Percentiles rank a stretch among this genome's conserved stretches.
These are phyloP conservation scores for Ceratocystis lukuohia DNA, from an alignment of 2,329 filamentous ascomycete genomes.

Conservation along the genomic window DNA sequence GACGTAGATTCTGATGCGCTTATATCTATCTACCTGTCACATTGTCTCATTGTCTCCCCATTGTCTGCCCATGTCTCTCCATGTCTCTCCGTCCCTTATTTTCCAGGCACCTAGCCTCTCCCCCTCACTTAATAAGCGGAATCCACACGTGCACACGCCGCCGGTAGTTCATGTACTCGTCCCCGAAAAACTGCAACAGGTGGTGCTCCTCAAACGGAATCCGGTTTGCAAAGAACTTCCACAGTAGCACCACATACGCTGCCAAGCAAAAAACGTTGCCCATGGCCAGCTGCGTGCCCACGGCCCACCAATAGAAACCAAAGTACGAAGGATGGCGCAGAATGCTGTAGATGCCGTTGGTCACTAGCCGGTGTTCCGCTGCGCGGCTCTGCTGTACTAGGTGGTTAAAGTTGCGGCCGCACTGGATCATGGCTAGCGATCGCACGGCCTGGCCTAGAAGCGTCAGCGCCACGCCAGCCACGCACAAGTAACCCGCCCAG, in stretches of 20 bases:
- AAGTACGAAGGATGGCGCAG: conserved; percentile 88
- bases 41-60: no score
- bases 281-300: conserved; percentile 85
- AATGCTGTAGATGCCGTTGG: conserved; percentile 59
- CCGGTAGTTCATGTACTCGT: conserved; percentile 65
- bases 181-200: conserved; percentile 68
- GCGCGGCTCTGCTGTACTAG: conserved; percentile 60
- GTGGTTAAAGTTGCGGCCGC: conserved; percentile 85
- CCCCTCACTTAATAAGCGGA: conserved; percentile 41
- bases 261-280: conserved; percentile 71
- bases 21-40: no score
- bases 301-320: conserved; percentile 95
- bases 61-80: neutral
- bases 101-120: neutral
- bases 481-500: neutral
- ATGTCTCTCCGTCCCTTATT: neutral
- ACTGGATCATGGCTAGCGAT: conserved; percentile 76
- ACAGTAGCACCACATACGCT: conserved; percentile 62
- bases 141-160: conserved; percentile 62
- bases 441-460: conserved; percentile 60
- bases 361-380: conserved; percentile 65
- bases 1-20: no score
- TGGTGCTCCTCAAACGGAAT: conserved; percentile 68
- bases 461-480: conserved; percentile 47
- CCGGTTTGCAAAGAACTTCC: conserved; percentile 67